Percentiles rank a stretch among this genome's conserved stretches.
Conservation (phyloP, 306 rosid species). For the Acacia crassicarpa region DNA sequence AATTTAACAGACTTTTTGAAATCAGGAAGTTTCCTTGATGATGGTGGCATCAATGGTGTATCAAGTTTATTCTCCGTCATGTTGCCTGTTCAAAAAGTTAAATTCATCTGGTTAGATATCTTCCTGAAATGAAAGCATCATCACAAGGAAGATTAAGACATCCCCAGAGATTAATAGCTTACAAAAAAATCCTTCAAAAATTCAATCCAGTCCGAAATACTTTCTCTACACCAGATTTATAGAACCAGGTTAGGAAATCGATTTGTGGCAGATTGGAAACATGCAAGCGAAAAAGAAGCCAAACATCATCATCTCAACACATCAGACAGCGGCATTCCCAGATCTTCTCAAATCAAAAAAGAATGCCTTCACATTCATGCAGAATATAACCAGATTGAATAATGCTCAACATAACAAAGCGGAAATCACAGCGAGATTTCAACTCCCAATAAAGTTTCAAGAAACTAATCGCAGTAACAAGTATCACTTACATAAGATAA, state of each 20-base stretch:
- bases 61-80: conserved; percentile 60
- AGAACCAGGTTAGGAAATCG: not conserved
- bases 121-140: not conserved
- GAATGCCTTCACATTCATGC: too few relatives aligned
- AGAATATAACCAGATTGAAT: not conserved
- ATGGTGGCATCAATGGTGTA: conserved; percentile 53
- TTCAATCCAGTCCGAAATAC: not conserved
- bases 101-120: conserved; percentile 1
- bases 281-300: not conserved
- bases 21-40: conserved; percentile 68
- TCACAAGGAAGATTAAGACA: not conserved
- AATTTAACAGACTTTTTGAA: conserved; percentile 75
- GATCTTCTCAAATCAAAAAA: not conserved
- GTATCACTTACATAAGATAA: not conserved
- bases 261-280: not conserved
- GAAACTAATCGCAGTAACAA: not conserved
- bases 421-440: not conserved
- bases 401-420: conserved; percentile 1
- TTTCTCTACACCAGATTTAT: not conserved
- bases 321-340: conserved; percentile 18
- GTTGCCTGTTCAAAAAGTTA: conserved; percentile 39
- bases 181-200: not conserved
- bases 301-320: not conserved
- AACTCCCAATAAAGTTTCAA: not conserved
- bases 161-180: not conserved